These are phyloP conservation scores for Danielia reshetovae DNA, from an alignment of 805 yeast genomes.

Conservation along the genomic window DNA sequence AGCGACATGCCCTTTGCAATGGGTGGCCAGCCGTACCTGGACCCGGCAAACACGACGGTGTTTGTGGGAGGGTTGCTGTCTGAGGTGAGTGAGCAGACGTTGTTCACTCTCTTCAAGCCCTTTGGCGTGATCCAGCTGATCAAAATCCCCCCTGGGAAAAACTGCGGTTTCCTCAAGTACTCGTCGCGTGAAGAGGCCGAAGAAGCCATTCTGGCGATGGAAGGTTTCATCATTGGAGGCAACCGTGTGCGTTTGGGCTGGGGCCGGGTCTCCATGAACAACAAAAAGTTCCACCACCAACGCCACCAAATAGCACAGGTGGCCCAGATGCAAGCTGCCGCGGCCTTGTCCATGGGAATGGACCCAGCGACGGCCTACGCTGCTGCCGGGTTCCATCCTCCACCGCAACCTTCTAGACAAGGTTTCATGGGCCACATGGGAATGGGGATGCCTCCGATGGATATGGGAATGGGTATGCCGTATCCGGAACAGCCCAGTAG, in stretches of 20 bases:
- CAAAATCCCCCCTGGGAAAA: constrained; percentile 75
- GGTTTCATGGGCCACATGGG: constrained; percentile 9
- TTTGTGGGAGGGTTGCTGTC: constrained; percentile 74
- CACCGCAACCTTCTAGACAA: constrained; percentile 2
- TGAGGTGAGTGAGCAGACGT: constrained; percentile 58
- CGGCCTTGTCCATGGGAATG: constrained; percentile 36
- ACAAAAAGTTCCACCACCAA: constrained; percentile 27
- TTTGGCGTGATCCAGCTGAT: constrained; percentile 69
- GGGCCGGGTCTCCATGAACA: constrained; percentile 56
- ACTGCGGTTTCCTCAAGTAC: constrained; percentile 87
- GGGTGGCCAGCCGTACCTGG: constrained; percentile 18
- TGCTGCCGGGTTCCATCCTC: constrained; percentile 18
- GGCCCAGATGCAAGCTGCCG: constrained; percentile 35
- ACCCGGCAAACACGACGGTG: constrained; percentile 69
- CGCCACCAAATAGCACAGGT: constrained; percentile 30
- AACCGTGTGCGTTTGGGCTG: constrained; percentile 80
- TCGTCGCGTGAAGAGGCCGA: constrained; percentile 79
- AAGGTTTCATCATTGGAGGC: constrained; percentile 84
- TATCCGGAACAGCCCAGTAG: not conserved
- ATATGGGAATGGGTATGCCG: constrained; percentile 5
- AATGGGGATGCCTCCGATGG: constrained; percentile 10
- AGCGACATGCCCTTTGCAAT: constrained; percentile 1
- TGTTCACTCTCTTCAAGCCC: constrained; percentile 61
- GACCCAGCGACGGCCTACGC: constrained; percentile 34
- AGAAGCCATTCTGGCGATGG: constrained; percentile 80